Evolutionary conservation across 2,329 filamentous ascomycete species (phyloP).

Genomic region (Lachnellula occidentalis): DNA sequence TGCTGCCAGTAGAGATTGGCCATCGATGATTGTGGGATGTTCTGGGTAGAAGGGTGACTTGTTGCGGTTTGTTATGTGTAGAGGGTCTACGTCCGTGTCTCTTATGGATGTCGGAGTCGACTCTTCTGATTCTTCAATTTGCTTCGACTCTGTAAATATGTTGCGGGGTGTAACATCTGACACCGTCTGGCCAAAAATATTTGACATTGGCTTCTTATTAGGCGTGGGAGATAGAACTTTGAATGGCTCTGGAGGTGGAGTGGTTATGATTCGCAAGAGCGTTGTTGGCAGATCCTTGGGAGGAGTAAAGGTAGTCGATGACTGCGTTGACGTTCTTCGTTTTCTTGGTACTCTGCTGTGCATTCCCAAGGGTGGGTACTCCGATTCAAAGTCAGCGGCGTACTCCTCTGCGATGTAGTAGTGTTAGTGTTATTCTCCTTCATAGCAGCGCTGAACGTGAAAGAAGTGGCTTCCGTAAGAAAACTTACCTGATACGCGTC

Average conservation of each 20-base stretch:
- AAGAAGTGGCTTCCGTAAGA: neutral
- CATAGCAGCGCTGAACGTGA: neutral
- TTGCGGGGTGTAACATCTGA: neutral
- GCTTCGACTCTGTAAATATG: neutral
- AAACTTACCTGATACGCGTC: neutral
- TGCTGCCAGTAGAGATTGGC: constrained; percentile 2
- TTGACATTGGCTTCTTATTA: neutral
- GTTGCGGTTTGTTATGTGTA: neutral
- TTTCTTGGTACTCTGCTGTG: neutral
- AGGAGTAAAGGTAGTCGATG: neutral
- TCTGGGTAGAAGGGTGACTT: neutral
- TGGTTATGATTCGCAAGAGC: neutral
- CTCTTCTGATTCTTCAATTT: neutral
- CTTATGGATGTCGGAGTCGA: neutral
- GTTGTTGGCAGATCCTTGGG: neutral
- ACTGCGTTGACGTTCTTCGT: neutral
- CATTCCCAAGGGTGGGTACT: neutral
- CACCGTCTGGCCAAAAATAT: neutral
- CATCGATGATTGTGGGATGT: constrained; percentile 3
- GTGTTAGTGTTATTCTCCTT: neutral
- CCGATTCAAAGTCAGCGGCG: neutral
- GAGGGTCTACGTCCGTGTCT: neutral
- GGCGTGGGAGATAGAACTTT: neutral
- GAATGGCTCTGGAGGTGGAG: neutral
- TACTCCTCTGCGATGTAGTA: neutral